Evolutionary conservation across 1,284 basidiomycete genomes (phyloP).

Genomic region (Tilletia indica): DNA sequence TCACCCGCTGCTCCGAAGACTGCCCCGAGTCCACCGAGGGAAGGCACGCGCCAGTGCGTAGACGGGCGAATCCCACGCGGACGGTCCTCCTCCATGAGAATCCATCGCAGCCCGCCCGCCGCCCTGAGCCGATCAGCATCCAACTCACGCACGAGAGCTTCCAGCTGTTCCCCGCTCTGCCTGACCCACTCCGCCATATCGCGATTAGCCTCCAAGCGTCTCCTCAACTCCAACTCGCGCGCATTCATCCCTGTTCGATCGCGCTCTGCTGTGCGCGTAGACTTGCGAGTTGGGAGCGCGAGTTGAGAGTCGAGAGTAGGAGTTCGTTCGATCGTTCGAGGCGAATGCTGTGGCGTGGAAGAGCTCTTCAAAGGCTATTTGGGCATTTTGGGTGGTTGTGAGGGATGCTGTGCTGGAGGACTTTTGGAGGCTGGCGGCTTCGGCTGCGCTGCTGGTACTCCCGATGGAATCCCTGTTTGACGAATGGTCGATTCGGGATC

Average conservation of each 20-base stretch:
- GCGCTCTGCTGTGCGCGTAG: conserved; percentile 13
- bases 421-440: not conserved
- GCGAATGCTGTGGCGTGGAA: conserved; percentile 7
- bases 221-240: conserved; percentile 11
- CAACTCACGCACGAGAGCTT: not conserved
- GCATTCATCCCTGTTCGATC: conserved; percentile 4
- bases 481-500: not conserved
- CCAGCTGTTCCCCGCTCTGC: conserved; percentile 11
- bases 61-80: not conserved
- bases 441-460: not conserved
- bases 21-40: not conserved
- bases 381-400: not conserved
- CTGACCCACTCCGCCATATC: conserved; percentile 12
- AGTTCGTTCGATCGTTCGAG: conserved; percentile 17
- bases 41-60: conserved; percentile 9
- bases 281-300: conserved; percentile 2
- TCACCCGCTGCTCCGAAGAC: conserved; percentile 1
- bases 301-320: conserved; percentile 5
- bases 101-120: not conserved
- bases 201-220: conserved; percentile 5
- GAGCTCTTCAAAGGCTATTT: conserved; percentile 10
- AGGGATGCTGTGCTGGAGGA: not conserved
- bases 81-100: not conserved
- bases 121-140: conserved; percentile 6
- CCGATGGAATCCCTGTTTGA: not conserved